Percentiles rank a stretch among this genome's conserved stretches.
Evolutionary conservation across 352 stramenopile species (phyloP).

Genomic region (Phytophthora uliginosa): DNA sequence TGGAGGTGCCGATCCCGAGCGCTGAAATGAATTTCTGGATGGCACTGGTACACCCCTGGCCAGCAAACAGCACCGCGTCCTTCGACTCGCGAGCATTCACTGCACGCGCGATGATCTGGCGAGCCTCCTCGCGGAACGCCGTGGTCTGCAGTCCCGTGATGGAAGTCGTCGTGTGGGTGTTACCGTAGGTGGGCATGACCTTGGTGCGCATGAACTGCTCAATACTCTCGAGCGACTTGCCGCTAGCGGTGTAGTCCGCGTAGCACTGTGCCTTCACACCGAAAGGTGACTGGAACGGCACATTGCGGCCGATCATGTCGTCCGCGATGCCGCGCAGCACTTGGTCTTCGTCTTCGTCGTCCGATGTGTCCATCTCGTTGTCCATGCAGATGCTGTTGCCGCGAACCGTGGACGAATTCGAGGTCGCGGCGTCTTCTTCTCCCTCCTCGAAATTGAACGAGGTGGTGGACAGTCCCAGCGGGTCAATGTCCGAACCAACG

Average conservation of each 20-base stretch:
- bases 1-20: conserved; percentile 59
- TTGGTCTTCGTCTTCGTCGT: conserved; percentile 32
- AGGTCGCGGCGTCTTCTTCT: conserved; percentile 8
- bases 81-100: conserved; percentile 88
- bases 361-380: conserved; percentile 20
- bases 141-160: conserved; percentile 86
- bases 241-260: conserved; percentile 96
- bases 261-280: conserved; percentile 91
- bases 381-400: conserved; percentile 29
- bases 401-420: conserved; percentile 24
- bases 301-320: conserved; percentile 59
- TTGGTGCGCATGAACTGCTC: conserved; percentile 91
- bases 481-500: conserved; percentile 20
- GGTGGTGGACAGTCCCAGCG: conserved; percentile 23
- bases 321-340: conserved; percentile 45
- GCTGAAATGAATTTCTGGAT: conserved; percentile 84
- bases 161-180: conserved; percentile 96
- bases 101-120: conserved; percentile 93
- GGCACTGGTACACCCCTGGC: conserved; percentile 88
- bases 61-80: conserved; percentile 97
- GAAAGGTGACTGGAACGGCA: conserved; percentile 73
- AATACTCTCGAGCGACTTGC: conserved; percentile 89
- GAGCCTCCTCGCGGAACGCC: conserved; percentile 96
- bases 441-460: conserved; percentile 26
- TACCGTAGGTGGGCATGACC: conserved; percentile 96